Evolutionary conservation across 2,329 filamentous ascomycete genomes (phyloP), one percentile per base, ranked within the genome.

Genomic region (Calonectria pseudoturangicola): DNA sequence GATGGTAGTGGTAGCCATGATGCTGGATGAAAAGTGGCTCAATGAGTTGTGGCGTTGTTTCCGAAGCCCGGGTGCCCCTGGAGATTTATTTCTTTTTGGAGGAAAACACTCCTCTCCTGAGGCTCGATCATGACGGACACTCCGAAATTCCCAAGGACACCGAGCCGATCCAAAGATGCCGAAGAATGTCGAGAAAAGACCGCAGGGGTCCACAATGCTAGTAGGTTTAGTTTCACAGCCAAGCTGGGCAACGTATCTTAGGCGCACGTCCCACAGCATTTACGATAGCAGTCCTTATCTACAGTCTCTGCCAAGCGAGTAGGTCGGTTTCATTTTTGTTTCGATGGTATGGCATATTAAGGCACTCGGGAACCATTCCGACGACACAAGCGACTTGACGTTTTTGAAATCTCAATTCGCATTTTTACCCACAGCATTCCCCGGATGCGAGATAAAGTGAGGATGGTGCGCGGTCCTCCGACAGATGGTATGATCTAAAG

Each of bases 1-100:
- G 36, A 72, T 65, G 4, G 74, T 73, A 1, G 76, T 73, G 28
- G 56, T 78, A 25, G 71, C 75, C 76, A 78, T 78, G 56, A 30
- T 68, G 15, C 6, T 12, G 0, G 33, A 47, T 58, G n/a, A 39
- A 30, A 58, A 51, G 5, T 65, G 18, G 56, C 54, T 68, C 21
- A 39, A 41, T 4, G 21, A 41, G 56, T 54, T 36, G n/a, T 30
- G 56, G 45, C 45, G 47, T 33, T 25, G 30, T 25, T 9, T 50
- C 41, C 13, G n/a, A 56, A 25, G 16, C 10, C 48, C 25, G 48
- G 48, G 33, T 25, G 8, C 12, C 39, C 6, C 16, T 21, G 13
- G 30, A 41, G 21, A 21, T 66, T 56, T 66, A 56, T 66, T 41
- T 41, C 48, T 15, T 45, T 45, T 45, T 25, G 33, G 12, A 28